Percentiles rank a stretch among this genome's conserved stretches.
Conservation (phyloP, 495 filamentous ascomycete genomes). For the Pyronema omphalodes region DNA sequence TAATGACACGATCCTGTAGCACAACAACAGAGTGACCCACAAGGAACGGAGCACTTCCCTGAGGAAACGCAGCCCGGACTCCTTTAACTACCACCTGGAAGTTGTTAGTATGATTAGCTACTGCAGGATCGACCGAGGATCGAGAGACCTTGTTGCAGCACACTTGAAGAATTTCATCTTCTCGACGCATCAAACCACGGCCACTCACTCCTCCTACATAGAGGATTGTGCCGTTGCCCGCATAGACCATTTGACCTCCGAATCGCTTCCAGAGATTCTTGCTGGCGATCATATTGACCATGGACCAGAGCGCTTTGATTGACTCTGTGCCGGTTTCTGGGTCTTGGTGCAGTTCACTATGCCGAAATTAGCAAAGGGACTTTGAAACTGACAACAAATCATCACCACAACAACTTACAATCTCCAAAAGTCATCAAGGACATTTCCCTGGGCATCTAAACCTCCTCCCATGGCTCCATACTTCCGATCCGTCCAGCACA, state of each 20-base stretch:
- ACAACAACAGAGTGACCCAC: conserved; percentile 39
- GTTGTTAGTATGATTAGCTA: neutral
- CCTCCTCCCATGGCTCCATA: conserved; percentile 20
- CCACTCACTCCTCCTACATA: conserved; percentile 21
- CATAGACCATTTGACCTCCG: conserved; percentile 17
- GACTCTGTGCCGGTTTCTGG: neutral
- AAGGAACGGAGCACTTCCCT: conserved; percentile 37
- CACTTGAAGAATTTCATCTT: conserved; percentile 19
- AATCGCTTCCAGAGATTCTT: conserved; percentile 18
- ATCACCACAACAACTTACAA: conserved; percentile 10
- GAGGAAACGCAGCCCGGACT: conserved; percentile 9
- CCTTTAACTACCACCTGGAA: conserved; percentile 5
- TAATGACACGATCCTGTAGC: conserved; percentile 12
- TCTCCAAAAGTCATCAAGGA: conserved; percentile 22
- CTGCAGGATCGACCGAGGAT: neutral
- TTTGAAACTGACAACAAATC: neutral
- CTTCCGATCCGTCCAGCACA: conserved; percentile 26
- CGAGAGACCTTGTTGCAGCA: conserved; percentile 16
- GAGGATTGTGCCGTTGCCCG: conserved; percentile 11
- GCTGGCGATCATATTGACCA: conserved; percentile 18
- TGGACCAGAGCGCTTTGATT: conserved; percentile 15
- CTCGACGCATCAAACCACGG: conserved; percentile 12
- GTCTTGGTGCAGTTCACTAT: neutral
- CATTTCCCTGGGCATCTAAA: conserved; percentile 19
- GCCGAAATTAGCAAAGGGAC: neutral